These are phyloP conservation scores for Salix viminalis DNA, from an alignment of 345 rosid species.

Conservation along the genomic window DNA sequence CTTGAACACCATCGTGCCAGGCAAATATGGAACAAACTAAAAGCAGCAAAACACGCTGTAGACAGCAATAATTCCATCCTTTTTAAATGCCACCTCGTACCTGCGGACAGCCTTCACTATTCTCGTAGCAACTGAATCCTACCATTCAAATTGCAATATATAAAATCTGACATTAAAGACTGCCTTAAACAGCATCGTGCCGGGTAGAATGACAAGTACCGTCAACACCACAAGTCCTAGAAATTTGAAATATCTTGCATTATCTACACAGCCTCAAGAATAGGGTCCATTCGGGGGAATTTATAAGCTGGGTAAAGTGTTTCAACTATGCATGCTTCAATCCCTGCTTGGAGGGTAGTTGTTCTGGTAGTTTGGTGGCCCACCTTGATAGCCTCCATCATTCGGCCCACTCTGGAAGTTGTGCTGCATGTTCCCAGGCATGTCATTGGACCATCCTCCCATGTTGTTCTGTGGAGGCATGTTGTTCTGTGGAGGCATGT, in stretches of 20 bases:
- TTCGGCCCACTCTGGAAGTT: conserved; percentile 10
- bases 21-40: background rate
- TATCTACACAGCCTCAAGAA: conserved; percentile 26
- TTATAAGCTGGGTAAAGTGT: conserved; percentile 5
- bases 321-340: conserved; percentile 18
- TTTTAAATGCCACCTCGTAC: background rate
- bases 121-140: background rate
- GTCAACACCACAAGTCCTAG: background rate
- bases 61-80: background rate
- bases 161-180: no score
- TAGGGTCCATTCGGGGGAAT: background rate
- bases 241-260: background rate
- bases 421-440: conserved; percentile 15
- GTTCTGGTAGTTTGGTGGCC: conserved; percentile 22
- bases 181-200: no score
- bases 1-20: background rate
- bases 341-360: conserved; percentile 25
- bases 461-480: conserved; percentile 16
- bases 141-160: background rate
- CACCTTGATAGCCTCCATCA: conserved; percentile 22
- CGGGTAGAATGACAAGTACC: background rate
- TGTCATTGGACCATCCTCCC: conserved; percentile 23
- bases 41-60: background rate
- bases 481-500: conserved; percentile 2
- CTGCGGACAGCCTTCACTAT: background rate